A percentile compares a stretch with the other conserved stretches of the same genome.
phyloP scores from a whole-genome alignment of 2,329 filamentous ascomycete species.

The Podosphaera aphanis region DNA sequence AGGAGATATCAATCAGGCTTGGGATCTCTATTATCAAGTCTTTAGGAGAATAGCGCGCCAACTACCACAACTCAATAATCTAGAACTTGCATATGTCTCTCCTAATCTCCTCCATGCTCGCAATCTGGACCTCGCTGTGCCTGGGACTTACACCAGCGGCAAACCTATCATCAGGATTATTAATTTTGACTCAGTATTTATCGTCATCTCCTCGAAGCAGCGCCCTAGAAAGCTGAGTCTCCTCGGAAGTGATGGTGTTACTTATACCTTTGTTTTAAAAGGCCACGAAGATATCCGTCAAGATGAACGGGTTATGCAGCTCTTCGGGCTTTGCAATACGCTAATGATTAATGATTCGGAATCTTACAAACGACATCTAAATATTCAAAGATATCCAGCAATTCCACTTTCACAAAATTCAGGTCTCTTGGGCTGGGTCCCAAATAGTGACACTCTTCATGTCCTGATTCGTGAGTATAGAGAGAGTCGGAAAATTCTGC shows the following conservation, averaged over 20 bases:
- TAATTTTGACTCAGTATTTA: slow-evolving; percentile 74
- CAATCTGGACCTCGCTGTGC: slow-evolving; percentile 81
- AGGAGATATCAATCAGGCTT: slow-evolving; percentile 89
- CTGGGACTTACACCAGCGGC: slow-evolving; percentile 71
- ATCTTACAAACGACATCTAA: slow-evolving; percentile 88
- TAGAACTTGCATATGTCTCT: slow-evolving; percentile 92
- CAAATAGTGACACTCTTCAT: slow-evolving; percentile 91
- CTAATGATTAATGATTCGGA: slow-evolving; percentile 82
- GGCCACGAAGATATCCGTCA: slow-evolving; percentile 99
- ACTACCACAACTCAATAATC: slow-evolving; percentile 69
- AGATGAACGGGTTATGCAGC: slow-evolving; percentile 97
- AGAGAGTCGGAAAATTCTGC: slow-evolving; percentile 84
- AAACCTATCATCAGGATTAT: slow-evolving; percentile 60
- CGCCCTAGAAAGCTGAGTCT: slow-evolving; percentile 73
- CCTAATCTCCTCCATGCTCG: slow-evolving; percentile 71
- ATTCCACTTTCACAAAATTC: slow-evolving; percentile 94
- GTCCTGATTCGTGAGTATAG: slow-evolving; percentile 93
- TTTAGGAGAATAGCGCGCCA: slow-evolving; percentile 91
- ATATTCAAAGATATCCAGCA: slow-evolving; percentile 88
- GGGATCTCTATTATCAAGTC: slow-evolving; percentile 97
- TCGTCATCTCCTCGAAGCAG: slow-evolving; percentile 92
- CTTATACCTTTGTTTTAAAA: slow-evolving; percentile 80
- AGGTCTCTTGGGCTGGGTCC: slow-evolving; percentile 85
- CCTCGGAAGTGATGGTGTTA: slow-evolving; percentile 67
- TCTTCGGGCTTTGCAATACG: slow-evolving; percentile 94